Percentiles rank a stretch among this genome's conserved stretches.
These are phyloP conservation scores for Phytopythium sindhum DNA, from an alignment of 352 stramenopile species.

Conservation along the genomic window DNA sequence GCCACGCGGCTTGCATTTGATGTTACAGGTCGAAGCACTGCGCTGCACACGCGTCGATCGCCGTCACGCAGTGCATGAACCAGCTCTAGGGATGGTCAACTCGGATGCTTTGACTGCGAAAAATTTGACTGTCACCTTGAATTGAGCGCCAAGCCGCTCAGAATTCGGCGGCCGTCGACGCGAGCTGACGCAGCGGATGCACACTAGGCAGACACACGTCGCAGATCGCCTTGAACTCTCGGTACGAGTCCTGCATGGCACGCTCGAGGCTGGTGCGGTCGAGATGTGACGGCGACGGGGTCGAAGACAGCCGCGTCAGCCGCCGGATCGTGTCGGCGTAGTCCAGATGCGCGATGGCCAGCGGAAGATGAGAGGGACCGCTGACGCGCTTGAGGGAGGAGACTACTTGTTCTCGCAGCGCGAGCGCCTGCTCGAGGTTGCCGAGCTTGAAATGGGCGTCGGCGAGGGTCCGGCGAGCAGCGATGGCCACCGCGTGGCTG, in stretches of 20 bases:
- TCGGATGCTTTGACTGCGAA: background rate
- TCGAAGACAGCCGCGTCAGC: slow-evolving; percentile 20
- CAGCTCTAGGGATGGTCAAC: background rate
- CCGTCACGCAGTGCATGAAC: background rate
- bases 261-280: slow-evolving; percentile 21
- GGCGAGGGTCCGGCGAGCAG: slow-evolving; percentile 21
- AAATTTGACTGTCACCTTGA: background rate
- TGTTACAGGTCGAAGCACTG: background rate
- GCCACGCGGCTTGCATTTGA: background rate
- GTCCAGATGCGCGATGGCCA: slow-evolving; percentile 41
- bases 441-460: slow-evolving; percentile 41
- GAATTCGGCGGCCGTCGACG: background rate
- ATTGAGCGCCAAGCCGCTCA: background rate
- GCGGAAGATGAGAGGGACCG: slow-evolving; percentile 23
- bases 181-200: slow-evolving; percentile 22
- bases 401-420: slow-evolving; percentile 23
- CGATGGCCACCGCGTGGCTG: slow-evolving; percentile 30
- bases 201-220: slow-evolving; percentile 25
- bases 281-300: slow-evolving; percentile 14
- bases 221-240: slow-evolving; percentile 27
- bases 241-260: slow-evolving; percentile 31
- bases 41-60: no score
- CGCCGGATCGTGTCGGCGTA: slow-evolving; percentile 27
- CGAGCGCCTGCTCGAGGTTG: slow-evolving; percentile 27
- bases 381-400: slow-evolving; percentile 24